These are phyloP conservation scores for Coemansia sp. DNA, from an alignment of 192 early-diverging fungal genomes.

Conservation along the genomic window DNA sequence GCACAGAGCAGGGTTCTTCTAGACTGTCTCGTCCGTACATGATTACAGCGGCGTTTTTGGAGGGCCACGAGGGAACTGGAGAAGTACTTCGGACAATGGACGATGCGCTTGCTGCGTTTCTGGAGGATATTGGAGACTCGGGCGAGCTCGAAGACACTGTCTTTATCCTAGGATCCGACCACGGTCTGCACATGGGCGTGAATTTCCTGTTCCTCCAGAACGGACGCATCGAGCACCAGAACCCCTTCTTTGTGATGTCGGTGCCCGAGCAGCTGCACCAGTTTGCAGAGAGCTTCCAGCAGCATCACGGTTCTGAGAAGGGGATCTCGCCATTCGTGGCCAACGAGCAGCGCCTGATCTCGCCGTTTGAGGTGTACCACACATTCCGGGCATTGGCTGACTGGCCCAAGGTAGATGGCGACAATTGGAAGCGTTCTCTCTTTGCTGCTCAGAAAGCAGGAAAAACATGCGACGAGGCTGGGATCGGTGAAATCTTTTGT, in stretches of 20 bases:
- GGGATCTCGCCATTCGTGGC: slow-evolving; percentile 20
- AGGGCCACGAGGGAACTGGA: slow-evolving; percentile 51
- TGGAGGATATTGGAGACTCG: slow-evolving; percentile 22
- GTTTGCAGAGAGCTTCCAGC: slow-evolving; percentile 34
- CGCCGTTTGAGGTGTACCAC: slow-evolving; percentile 43
- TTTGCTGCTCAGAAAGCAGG: slow-evolving; percentile 32
- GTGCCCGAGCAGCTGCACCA: slow-evolving; percentile 39
- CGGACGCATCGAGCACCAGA: slow-evolving; percentile 51
- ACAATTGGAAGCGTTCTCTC: slow-evolving; percentile 31
- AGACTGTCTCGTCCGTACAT: slow-evolving; percentile 26
- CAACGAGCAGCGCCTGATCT: slow-evolving; percentile 46
- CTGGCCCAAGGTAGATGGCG: slow-evolving; percentile 31
- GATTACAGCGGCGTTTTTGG: slow-evolving; percentile 31
- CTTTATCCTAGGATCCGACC: slow-evolving; percentile 34
- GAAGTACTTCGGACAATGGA: slow-evolving; percentile 44
- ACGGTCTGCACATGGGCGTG: slow-evolving; percentile 50
- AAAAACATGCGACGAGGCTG: slow-evolving; percentile 37
- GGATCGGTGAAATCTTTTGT: slow-evolving; percentile 39
- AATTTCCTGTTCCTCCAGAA: slow-evolving; percentile 46
- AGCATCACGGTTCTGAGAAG: slow-evolving; percentile 12
- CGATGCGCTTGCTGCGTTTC: slow-evolving; percentile 24
- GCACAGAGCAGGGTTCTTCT: not conserved
- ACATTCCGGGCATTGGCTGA: slow-evolving; percentile 42
- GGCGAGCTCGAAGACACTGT: slow-evolving; percentile 48
- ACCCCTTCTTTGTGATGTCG: slow-evolving; percentile 43